Evolutionary conservation across 2,329 filamentous ascomycete genomes (phyloP).

Genomic region (Scytalidium sp.): DNA sequence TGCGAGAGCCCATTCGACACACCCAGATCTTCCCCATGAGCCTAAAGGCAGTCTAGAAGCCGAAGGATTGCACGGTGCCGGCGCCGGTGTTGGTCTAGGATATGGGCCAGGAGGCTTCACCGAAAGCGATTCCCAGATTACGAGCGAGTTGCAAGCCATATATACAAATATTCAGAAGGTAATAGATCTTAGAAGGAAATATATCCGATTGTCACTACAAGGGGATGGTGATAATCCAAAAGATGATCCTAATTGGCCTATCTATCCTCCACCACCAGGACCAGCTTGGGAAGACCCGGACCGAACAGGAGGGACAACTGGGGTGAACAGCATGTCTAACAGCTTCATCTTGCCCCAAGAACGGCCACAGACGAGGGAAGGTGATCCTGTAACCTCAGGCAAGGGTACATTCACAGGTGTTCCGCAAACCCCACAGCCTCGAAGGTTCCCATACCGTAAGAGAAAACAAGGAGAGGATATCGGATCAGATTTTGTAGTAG

Average conservation of each 20-base stretch:
- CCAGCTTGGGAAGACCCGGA: slow-evolving; percentile 71
- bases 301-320: slow-evolving; percentile 15
- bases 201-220: slow-evolving; percentile 82
- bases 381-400: slow-evolving; percentile 14
- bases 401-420: slow-evolving; percentile 26
- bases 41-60: slow-evolving; percentile 47
- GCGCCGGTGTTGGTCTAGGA: slow-evolving; percentile 58
- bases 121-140: slow-evolving; percentile 74
- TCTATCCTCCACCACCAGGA: slow-evolving; percentile 89
- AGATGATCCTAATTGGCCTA: slow-evolving; percentile 76
- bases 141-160: slow-evolving; percentile 78
- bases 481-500: slow-evolving; percentile 86
- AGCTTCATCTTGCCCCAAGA: slow-evolving; percentile 27
- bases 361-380: slow-evolving; percentile 20
- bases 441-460: slow-evolving; percentile 51
- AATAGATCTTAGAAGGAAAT: slow-evolving; percentile 84
- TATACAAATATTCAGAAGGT: slow-evolving; percentile 89
- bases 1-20: slow-evolving; percentile 40
- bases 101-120: slow-evolving; percentile 61
- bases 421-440: slow-evolving; percentile 29
- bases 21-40: slow-evolving; percentile 52
- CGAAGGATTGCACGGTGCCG: slow-evolving; percentile 55
- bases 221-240: slow-evolving; percentile 82
- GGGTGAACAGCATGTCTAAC: slow-evolving; percentile 38
- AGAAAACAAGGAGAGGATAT: slow-evolving; percentile 88